Evolutionary conservation across 768 basidiomycete genomes (phyloP).

Genomic region (Mycena capillaripes): DNA sequence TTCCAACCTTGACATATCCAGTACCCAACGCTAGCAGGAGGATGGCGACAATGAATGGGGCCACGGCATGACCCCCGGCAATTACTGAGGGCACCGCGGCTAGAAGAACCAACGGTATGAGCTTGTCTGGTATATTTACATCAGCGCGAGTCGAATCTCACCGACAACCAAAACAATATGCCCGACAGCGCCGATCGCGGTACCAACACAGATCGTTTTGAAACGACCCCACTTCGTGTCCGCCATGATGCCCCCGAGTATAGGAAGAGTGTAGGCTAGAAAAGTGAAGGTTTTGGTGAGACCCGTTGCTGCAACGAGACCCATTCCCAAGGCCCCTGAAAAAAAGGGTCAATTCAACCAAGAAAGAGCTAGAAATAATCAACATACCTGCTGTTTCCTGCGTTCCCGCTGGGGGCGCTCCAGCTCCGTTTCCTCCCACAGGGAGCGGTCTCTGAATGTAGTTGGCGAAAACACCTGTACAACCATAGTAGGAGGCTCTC

Average conservation of each 20-base stretch:
- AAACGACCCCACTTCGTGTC: conserved; percentile 57
- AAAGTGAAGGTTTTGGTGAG: conserved; percentile 45
- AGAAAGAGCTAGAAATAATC: not conserved
- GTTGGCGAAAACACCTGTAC: conserved; percentile 33
- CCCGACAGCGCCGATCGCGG: conserved; percentile 41
- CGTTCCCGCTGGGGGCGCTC: conserved; percentile 43
- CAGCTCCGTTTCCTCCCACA: conserved; percentile 44
- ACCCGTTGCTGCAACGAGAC: conserved; percentile 43
- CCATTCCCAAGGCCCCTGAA: conserved; percentile 41
- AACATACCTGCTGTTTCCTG: conserved; percentile 36
- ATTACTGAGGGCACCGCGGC: conserved; percentile 37
- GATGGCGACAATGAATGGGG: conserved; percentile 43
- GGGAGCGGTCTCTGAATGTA: conserved; percentile 47
- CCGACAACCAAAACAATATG: conserved; percentile 35
- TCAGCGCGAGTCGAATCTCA: not conserved
- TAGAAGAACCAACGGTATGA: not conserved
- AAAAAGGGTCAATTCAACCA: not conserved
- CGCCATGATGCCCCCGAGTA: conserved; percentile 54
- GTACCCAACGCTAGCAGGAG: conserved; percentile 45
- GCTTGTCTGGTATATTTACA: not conserved
- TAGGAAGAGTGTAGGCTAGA: conserved; percentile 45
- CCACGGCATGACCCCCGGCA: conserved; percentile 34
- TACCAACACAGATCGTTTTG: conserved; percentile 54
- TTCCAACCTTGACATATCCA: conserved; percentile 27
- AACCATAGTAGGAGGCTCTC: conserved; percentile 32